phyloP scores from a whole-genome alignment of 768 basidiomycete genomes.

The Agaricus sinodeliciosus region DNA sequence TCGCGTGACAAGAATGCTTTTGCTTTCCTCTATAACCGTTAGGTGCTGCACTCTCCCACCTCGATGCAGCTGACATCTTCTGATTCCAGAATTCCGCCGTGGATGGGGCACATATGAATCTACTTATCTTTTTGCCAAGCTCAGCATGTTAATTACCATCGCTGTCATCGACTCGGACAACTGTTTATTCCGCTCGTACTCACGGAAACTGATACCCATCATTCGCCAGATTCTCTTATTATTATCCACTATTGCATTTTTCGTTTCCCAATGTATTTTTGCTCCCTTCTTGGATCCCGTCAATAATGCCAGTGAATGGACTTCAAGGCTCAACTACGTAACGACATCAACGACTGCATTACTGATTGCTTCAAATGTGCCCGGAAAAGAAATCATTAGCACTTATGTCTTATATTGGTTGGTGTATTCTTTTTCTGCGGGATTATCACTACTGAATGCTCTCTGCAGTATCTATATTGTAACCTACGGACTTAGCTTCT shows the following conservation, averaged over 20 bases:
- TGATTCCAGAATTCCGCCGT: conserved; percentile 52
- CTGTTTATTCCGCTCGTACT: conserved; percentile 57
- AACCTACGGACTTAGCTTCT: conserved; percentile 64
- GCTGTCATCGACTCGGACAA: conserved; percentile 66
- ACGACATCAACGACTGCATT: conserved; percentile 58
- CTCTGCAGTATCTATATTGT: conserved; percentile 35
- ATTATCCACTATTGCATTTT: conserved; percentile 49
- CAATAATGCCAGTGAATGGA: conserved; percentile 72
- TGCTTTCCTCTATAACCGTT: conserved; percentile 64
- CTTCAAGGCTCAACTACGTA: conserved; percentile 65
- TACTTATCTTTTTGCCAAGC: conserved; percentile 62
- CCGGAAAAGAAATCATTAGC: conserved; percentile 46
- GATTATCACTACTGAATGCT: conserved; percentile 1
- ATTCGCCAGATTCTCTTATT: conserved; percentile 59
- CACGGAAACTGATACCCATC: conserved; percentile 44
- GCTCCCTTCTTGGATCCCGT: conserved; percentile 65
- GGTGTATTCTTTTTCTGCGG: background rate
- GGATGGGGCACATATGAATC: conserved; percentile 64
- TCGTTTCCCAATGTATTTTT: conserved; percentile 51
- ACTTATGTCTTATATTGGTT: conserved; percentile 65
- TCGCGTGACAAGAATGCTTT: conserved; percentile 61
- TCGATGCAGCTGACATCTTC: conserved; percentile 5
- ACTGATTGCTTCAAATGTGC: conserved; percentile 51
- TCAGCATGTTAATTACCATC: conserved; percentile 57
- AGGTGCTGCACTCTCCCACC: conserved; percentile 14